These are phyloP conservation scores for Fusarium mundagurra DNA, from an alignment of 2,329 filamentous ascomycete genomes.

Conservation along the genomic window DNA sequence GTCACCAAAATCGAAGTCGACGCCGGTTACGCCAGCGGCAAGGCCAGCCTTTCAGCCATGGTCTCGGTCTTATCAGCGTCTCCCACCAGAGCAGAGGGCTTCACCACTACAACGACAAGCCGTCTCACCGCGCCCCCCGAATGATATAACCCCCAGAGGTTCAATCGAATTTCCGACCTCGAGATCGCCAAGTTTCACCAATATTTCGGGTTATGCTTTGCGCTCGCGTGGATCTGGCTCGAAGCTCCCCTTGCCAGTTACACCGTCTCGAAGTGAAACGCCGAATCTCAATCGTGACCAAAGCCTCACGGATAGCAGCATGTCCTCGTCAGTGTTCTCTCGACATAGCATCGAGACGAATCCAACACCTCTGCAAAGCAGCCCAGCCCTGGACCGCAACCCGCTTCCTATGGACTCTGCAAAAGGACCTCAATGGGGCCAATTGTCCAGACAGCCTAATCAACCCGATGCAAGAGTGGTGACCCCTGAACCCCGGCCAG, in stretches of 20 bases:
- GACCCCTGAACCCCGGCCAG: conserved; percentile 27
- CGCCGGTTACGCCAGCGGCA: conserved; percentile 35
- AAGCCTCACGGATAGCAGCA: conserved; percentile 56
- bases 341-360: conserved; percentile 48
- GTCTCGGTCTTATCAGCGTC: conserved; percentile 33
- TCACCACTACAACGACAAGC: conserved; percentile 17
- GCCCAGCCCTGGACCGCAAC: conserved; percentile 42
- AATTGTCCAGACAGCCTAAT: conserved; percentile 27
- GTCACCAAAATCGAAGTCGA: conserved; percentile 38
- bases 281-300: conserved; percentile 49
- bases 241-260: conserved; percentile 52
- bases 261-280: conserved; percentile 50
- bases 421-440: conserved; percentile 38
- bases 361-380: conserved; percentile 46
- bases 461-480: conserved; percentile 3
- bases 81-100: conserved; percentile 15
- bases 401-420: conserved; percentile 16
- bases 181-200: conserved; percentile 42
- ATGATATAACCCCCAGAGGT: conserved; percentile 6
- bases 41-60: conserved; percentile 26
- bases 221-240: conserved; percentile 51
- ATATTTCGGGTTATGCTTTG: conserved; percentile 42
- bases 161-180: conserved; percentile 29
- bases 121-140: conserved; percentile 11
- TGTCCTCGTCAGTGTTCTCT: conserved; percentile 55